A percentile compares a stretch with the other conserved stretches of the same genome.
phyloP scores from a whole-genome alignment of 352 stramenopile genomes.

The Globisporangium sylvaticum region DNA sequence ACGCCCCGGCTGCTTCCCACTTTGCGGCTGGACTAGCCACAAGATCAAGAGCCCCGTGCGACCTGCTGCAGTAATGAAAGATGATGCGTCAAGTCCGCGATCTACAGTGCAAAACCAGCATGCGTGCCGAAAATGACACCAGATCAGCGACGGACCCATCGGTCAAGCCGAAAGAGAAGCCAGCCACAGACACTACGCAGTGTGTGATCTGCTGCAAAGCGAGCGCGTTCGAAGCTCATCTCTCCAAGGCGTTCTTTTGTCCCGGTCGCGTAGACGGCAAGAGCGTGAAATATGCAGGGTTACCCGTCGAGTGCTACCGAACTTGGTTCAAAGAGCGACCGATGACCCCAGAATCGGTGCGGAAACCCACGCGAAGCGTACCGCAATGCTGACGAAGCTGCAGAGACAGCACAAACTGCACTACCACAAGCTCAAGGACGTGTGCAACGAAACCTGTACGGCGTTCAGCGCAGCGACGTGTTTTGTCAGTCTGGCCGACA shows the following conservation, averaged over 20 bases:
- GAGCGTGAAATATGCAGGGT: constrained; percentile 16
- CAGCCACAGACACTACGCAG: not conserved
- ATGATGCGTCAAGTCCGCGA: not conserved
- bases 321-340: constrained; percentile 20
- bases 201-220: constrained; percentile 22
- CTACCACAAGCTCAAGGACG: constrained; percentile 18
- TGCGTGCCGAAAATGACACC: not conserved
- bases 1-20: constrained; percentile 9
- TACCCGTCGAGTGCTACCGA: constrained; percentile 18
- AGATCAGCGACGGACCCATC: not conserved
- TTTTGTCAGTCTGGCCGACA: constrained; percentile 21
- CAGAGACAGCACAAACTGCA: constrained; percentile 25
- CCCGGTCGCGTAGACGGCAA: constrained; percentile 14
- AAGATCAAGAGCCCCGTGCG: constrained; percentile 5
- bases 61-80: not conserved
- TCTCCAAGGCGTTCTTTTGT: constrained; percentile 21
- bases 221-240: constrained; percentile 14
- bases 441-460: constrained; percentile 10
- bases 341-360: constrained; percentile 1
- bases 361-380: constrained; percentile 17
- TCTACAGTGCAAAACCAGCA: constrained; percentile 1
- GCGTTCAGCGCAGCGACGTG: constrained; percentile 8
- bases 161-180: not conserved
- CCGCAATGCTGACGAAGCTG: constrained; percentile 16
- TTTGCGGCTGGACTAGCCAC: constrained; percentile 7